Base-by-base conservation (phyloP, 1,284 basidiomycete genomes). In the Cronartium quercuum region DNA sequence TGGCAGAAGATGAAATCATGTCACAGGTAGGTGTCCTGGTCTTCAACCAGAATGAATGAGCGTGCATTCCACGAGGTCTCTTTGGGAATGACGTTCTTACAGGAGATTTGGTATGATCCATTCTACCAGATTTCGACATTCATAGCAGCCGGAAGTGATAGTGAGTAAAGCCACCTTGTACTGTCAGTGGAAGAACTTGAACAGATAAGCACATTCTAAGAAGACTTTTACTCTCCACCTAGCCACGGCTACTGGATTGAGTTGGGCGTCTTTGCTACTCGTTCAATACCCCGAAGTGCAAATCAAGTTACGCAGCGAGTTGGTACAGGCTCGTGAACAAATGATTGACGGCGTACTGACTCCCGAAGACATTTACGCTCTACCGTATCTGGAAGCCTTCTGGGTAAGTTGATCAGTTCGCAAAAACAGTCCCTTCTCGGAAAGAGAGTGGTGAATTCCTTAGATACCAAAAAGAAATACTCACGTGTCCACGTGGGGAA, bases 1-100 rank as follows among this genome's bases (percentile, higher is more conserved):
- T 66, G 21, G 12, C 18, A 24, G 42, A 66, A 4, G 41, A 66
- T n/a, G 63, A 42, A 21, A 44, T 66, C 13, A 66, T 42, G 41
- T 35, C n/a, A 9, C 38, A 66, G 41, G 38, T 42, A 18, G 21
- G 60, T 34, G 60, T 76, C 64, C 3, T 41, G 77, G n/a, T 62
- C 9, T 35, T 35, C 10, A 62, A 77, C 2, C 29, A 29, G 29
- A 29, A 1, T 29, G 29, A 29, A 29, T 1, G 29, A 29, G 29
- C 29, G 29, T 29, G 29, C 29, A 29, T 29, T 29, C 29, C 29
- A 29, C 29, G 29, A 29, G 2, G 29, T 29, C 29, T 29, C 29
- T 29, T 29, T 29, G 29, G 29, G 29, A 29, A 29, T 29, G 29
- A 29, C 1, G 29, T 29, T 13, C 77, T 77, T 73, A 13, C 44